These are phyloP conservation scores for Leccinum pachyderme DNA, from an alignment of 1,284 basidiomycete species.

Conservation along the genomic window DNA sequence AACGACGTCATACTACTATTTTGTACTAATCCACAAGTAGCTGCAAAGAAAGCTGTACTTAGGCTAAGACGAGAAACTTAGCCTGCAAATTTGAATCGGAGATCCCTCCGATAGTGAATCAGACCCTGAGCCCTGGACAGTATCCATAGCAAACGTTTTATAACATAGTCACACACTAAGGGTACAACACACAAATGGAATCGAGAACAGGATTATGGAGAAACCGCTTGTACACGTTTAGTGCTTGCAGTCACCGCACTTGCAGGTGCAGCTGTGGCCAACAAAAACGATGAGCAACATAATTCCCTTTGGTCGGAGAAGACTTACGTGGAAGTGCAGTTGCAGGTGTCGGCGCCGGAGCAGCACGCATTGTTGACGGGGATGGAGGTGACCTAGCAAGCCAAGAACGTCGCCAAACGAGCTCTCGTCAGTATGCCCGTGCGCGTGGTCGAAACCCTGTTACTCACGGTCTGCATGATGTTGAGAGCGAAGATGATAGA, in stretches of 20 bases:
- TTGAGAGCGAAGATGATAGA: neutral
- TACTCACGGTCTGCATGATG: slow-evolving; percentile 24
- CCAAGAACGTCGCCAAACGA: neutral
- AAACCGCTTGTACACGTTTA: neutral
- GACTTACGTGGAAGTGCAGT: slow-evolving; percentile 14
- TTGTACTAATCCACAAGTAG: no score
- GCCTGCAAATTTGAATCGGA: neutral
- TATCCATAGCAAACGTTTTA: neutral
- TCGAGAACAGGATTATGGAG: neutral
- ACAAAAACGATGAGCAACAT: neutral
- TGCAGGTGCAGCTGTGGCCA: slow-evolving; percentile 18
- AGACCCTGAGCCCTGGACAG: neutral
- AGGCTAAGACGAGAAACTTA: no score
- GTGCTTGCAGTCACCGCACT: slow-evolving; percentile 22
- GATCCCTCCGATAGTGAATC: neutral
- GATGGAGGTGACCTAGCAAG: slow-evolving; percentile 17
- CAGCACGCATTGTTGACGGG: slow-evolving; percentile 28
- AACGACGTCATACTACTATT: no score
- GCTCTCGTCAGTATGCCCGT: neutral
- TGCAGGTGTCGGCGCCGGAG: slow-evolving; percentile 6
- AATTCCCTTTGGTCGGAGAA: neutral
- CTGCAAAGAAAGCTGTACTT: no score
- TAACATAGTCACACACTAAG: neutral
- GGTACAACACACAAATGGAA: neutral
- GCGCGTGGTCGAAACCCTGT: neutral